These are phyloP conservation scores for Ophiorrhiza pumila DNA, from an alignment of 257 asterid species.

Conservation along the genomic window DNA sequence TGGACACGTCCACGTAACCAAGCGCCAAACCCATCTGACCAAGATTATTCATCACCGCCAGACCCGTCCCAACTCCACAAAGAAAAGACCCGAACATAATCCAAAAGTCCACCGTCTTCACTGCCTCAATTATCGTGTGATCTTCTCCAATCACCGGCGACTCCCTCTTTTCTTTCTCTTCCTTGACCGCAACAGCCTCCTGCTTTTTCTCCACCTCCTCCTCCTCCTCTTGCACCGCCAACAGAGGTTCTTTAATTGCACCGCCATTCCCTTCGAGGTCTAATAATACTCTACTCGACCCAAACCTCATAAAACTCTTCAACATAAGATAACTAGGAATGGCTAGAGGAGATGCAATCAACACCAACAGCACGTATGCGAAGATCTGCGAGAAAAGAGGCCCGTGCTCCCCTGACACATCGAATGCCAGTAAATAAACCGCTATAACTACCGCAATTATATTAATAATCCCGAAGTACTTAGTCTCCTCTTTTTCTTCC, in stretches of 20 bases:
- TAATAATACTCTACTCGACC: slow-evolving; percentile 9
- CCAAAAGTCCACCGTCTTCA: slow-evolving; percentile 71
- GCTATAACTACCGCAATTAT: slow-evolving; percentile 70
- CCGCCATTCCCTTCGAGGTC: slow-evolving; percentile 39
- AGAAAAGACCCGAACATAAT: slow-evolving; percentile 71
- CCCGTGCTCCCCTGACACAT: slow-evolving; percentile 60
- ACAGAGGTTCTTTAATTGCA: slow-evolving; percentile 34
- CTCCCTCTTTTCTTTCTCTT: slow-evolving; percentile 23
- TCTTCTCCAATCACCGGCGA: slow-evolving; percentile 74
- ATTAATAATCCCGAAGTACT: slow-evolving; percentile 68
- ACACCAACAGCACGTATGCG: slow-evolving; percentile 55
- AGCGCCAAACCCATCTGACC: slow-evolving; percentile 96
- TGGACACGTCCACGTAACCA: slow-evolving; percentile 84
- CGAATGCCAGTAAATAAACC: slow-evolving; percentile 62
- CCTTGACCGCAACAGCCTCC: slow-evolving; percentile 12
- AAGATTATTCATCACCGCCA: slow-evolving; percentile 84
- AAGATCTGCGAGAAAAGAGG: slow-evolving; percentile 49
- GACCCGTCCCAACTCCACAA: slow-evolving; percentile 95
- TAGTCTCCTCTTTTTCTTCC: slow-evolving; percentile 63
- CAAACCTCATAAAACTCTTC: slow-evolving; percentile 29
- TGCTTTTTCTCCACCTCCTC: slow-evolving; percentile 20
- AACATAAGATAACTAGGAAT: slow-evolving; percentile 55
- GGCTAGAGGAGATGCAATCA: slow-evolving; percentile 62
- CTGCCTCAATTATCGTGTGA: slow-evolving; percentile 67
- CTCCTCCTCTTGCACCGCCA: slow-evolving; percentile 13